Percentiles rank a stretch among this genome's conserved stretches.
Conservation (phyloP, 805 yeast genomes). For the Crinitomyces ghanaensis region DNA sequence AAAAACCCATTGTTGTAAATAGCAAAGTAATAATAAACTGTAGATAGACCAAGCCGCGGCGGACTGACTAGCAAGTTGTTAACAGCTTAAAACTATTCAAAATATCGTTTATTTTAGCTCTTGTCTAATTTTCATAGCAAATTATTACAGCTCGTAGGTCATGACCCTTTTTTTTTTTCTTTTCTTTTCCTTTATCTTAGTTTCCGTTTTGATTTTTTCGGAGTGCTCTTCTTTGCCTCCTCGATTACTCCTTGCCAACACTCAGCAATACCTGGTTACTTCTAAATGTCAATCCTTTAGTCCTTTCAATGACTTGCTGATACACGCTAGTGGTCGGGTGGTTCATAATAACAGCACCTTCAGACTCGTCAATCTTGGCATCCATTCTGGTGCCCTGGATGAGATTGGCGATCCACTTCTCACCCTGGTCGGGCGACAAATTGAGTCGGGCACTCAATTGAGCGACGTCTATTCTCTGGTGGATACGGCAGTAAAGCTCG, state of each 20-base stretch:
- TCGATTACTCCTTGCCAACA: no score
- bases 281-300: conserved; percentile 52
- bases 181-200: no score
- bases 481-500: conserved; percentile 45
- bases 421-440: conserved; percentile 36
- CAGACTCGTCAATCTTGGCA: conserved; percentile 42
- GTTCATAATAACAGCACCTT: conserved; percentile 42
- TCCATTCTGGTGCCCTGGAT: conserved; percentile 40
- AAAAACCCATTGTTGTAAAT: conserved; percentile 15
- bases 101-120: no score
- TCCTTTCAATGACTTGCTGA: conserved; percentile 58
- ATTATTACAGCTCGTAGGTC: no score
- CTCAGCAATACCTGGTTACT: conserved; percentile 49
- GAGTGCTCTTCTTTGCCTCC: no score
- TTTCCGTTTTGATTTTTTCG: no score
- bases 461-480: conserved; percentile 36
- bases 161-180: no score
- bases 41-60: no score
- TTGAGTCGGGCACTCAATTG: conserved; percentile 36
- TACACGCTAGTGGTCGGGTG: conserved; percentile 45
- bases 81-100: no score
- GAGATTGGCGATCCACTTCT: conserved; percentile 40
- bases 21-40: no score
- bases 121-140: no score
- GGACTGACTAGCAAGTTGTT: no score